These are phyloP conservation scores for Kwoniella heveanensis DNA, from an alignment of 768 basidiomycete species.

Conservation along the genomic window DNA sequence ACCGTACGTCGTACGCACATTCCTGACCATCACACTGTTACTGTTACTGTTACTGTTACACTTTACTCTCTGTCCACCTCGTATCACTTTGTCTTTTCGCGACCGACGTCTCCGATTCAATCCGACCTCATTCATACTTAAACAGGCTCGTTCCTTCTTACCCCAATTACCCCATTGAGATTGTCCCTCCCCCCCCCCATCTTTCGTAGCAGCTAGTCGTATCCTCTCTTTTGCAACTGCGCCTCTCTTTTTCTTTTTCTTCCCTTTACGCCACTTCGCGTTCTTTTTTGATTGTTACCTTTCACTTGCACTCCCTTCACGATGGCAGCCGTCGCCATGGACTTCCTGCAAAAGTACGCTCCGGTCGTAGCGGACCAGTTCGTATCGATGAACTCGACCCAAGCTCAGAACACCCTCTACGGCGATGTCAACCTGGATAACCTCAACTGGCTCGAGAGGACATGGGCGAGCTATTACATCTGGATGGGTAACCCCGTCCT, in stretches of 20 bases:
- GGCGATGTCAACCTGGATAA: slow-evolving; percentile 46
- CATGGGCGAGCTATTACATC: slow-evolving; percentile 81
- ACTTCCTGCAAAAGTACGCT: slow-evolving; percentile 44
- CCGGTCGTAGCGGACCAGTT: slow-evolving; percentile 51
- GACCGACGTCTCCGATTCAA: slow-evolving; percentile 13
- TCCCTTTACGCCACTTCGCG: not conserved
- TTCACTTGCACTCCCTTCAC: slow-evolving; percentile 14
- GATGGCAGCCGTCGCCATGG: slow-evolving; percentile 36
- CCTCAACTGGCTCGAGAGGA: slow-evolving; percentile 62
- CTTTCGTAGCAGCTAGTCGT: slow-evolving; percentile 1
- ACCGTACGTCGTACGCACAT: not conserved
- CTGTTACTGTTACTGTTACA: too few species aligned
- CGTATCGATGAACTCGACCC: slow-evolving; percentile 73
- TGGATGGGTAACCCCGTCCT: slow-evolving; percentile 84
- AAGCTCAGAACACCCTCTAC: slow-evolving; percentile 73
- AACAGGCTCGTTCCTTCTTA: not conserved
- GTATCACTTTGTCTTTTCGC: slow-evolving; percentile 1
- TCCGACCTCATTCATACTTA: slow-evolving; percentile 16
- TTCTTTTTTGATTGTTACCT: too few species aligned
- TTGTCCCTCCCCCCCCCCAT: not conserved
- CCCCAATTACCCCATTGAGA: too few species aligned
- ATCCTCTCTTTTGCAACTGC: slow-evolving; percentile 9
- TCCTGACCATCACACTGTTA: slow-evolving; percentile 1
- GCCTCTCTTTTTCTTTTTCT: not conserved
- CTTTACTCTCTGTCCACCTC: not conserved